Base-by-base conservation (phyloP, 805 yeast species). In the Saccharomycopsis oosterbeekiorum region DNA sequence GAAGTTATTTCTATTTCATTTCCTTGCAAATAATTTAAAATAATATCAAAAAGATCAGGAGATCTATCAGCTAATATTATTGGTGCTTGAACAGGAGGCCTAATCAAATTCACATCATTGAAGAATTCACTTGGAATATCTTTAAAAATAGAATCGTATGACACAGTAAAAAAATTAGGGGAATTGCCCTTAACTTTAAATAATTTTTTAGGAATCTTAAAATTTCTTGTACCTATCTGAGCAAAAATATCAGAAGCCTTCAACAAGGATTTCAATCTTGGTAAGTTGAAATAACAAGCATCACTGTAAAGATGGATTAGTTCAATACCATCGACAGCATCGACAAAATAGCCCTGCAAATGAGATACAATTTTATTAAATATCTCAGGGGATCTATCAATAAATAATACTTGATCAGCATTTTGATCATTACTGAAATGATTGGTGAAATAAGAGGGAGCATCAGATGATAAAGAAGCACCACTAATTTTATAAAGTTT, bases 391-490 rank as follows among this genome's bases (percentile, higher is more conserved):
- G 86, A 84, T 42, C 97, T 75, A 70, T 91, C 97, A 60, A 91
- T 82, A 67, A 82, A 83, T 10, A 89, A 70, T 0, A 79, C 73
- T 47, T 71, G 67, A 58, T 66, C 59, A 2, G 61, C 53, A 57
- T 63, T 60, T 24, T 58, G 60, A 14, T 56, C 26, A n/a, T 60
- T 36, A 12, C 39, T 56, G 70, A 91, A 91, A 73, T 76, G 89
- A 34, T 79, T 76, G 1, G 97, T 89, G 75, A 91, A 92, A 70
- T 88, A 90, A 4, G 96, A 88, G 0, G 97, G 97, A 0, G 86
- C 85, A 73, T 91, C 97, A 1, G 88, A 87, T 29, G 90, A 86
- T 43, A 91, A 73, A 1, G 96, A 89, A 0, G 94, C 92, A 0
- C 97, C 97, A 68, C 90, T 84, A 10, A 74, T 61, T 40, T 67